Evolutionary conservation across 148 eudicot genomes (phyloP), one percentile per base, ranked within the genome.

Genomic region (Arbutus unedo): DNA sequence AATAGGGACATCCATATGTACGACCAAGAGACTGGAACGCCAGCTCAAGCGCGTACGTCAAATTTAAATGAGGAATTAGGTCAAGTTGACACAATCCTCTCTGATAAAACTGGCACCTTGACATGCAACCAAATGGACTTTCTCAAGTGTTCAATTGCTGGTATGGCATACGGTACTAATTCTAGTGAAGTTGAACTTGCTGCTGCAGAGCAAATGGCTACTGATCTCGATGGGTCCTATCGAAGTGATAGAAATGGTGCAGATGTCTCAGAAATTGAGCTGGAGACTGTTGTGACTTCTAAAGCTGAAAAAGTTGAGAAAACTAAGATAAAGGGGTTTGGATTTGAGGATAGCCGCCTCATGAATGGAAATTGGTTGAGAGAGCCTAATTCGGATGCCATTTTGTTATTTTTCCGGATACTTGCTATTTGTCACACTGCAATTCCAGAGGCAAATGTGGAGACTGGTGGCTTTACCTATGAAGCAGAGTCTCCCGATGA

Each of bases 51-150:
- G 5, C 83, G 99, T 74, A 96, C 99, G 49, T 96, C 99, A 49
- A 96, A 94, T 86, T 82, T 96, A 66, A 96, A 96, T 81, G 99
- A 96, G 91, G 99, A 96, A 84, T 85, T 96, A 70, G 99, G 99
- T 6, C 98, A 94, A 82, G 99, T 96, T 48, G 99, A 96, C 72
- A 96, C 99, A 1, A 94, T 96, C 81, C 95, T 96, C 43, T 96
- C 99, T 45, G 99, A 96, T 83, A 96, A 96, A 92, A 96, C 99
- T 10, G 99, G 99, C 43, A 96, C 99, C 64, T 88, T 96, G 86
- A 96, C 99, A 10, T 96, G 99, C 84, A 96, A 96, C 82, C 97
- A 94, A 77, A 96, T 96, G 99, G 96, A 96, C 82, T 96, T 96
- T 74, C 92, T 96, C 79, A 96, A 94, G 85, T 94, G 99, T 86